These are phyloP conservation scores for Solanum medicagineum DNA, from an alignment of 257 asterid species.

Conservation along the genomic window DNA sequence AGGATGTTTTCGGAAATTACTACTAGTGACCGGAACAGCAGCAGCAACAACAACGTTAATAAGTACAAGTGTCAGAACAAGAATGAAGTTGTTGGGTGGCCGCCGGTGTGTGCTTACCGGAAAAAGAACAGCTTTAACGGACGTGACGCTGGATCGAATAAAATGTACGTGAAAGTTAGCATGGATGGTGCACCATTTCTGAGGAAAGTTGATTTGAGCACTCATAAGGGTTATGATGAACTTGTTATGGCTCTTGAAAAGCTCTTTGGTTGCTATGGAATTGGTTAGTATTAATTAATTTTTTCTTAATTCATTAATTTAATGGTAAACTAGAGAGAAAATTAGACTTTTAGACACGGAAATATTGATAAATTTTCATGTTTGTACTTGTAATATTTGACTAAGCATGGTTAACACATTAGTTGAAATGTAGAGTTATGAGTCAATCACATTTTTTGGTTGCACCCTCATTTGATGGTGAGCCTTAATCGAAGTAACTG, in stretches of 20 bases:
- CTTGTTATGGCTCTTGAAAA: slow-evolving; percentile 48
- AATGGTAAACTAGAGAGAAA: neutral
- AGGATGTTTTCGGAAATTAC: slow-evolving; percentile 34
- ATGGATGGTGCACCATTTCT: slow-evolving; percentile 88
- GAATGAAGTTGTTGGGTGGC: slow-evolving; percentile 78
- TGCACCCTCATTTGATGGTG: too few relatives aligned
- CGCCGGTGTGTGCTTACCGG: slow-evolving; percentile 65
- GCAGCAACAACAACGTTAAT: neutral
- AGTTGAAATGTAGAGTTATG: neutral
- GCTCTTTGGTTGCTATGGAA: slow-evolving; percentile 46
- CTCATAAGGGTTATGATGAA: slow-evolving; percentile 32
- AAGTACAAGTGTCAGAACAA: neutral
- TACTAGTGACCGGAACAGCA: neutral
- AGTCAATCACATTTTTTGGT: neutral
- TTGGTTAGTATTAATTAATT: slow-evolving; percentile 22
- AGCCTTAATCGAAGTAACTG: too few relatives aligned
- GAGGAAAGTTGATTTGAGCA: slow-evolving; percentile 56
- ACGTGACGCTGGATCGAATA: neutral
- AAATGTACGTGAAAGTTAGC: slow-evolving; percentile 70
- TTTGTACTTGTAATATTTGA: neutral
- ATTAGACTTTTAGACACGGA: neutral
- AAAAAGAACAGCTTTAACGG: slow-evolving; percentile 24
- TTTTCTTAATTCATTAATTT: neutral
- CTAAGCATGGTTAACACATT: neutral
- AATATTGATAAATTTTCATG: neutral